A percentile compares a stretch with the other conserved stretches of the same genome.
These are phyloP conservation scores for Debaryomyces sp. DNA, from an alignment of 1,139 yeast species.

Conservation along the genomic window DNA sequence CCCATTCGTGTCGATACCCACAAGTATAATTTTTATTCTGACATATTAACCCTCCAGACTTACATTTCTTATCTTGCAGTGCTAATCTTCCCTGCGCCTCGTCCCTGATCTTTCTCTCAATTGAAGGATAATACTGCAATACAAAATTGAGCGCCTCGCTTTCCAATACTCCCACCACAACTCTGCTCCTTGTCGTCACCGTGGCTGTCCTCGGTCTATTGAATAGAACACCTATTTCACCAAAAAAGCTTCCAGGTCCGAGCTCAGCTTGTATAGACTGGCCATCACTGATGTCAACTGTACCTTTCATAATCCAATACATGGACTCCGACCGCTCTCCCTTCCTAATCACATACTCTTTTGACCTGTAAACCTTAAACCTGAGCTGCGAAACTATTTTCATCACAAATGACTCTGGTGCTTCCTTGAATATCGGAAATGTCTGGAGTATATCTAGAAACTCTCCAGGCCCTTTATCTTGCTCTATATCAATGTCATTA, in stretches of 20 bases:
- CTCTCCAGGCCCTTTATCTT: conserved; percentile 46
- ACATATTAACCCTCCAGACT: conserved; percentile 15
- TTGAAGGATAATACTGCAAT: conserved; percentile 60
- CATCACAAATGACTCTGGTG: conserved; percentile 64
- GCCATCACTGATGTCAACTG: conserved; percentile 61
- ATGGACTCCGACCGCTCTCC: conserved; percentile 79
- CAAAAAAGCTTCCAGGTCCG: conserved; percentile 72
- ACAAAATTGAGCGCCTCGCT: conserved; percentile 63
- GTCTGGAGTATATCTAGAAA: conserved; percentile 54
- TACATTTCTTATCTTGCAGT: conserved; percentile 63
- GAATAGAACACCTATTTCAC: conserved; percentile 76
- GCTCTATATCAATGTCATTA: conserved; percentile 1
- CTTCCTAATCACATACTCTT: conserved; percentile 65
- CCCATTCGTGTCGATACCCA: background rate
- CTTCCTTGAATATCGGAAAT: conserved; percentile 64
- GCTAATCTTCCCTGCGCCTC: conserved; percentile 79
- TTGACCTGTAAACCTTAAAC: conserved; percentile 64
- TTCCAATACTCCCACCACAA: conserved; percentile 67
- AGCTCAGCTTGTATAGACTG: conserved; percentile 73
- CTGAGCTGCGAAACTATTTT: conserved; percentile 61
- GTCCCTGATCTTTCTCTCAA: conserved; percentile 70
- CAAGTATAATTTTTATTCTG: conserved; percentile 7
- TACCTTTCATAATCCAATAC: conserved; percentile 79
- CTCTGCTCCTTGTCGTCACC: conserved; percentile 70
- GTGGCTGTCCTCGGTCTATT: conserved; percentile 80